Base-by-base conservation (phyloP, 129 eudicot species). In the Apium graveolens region DNA sequence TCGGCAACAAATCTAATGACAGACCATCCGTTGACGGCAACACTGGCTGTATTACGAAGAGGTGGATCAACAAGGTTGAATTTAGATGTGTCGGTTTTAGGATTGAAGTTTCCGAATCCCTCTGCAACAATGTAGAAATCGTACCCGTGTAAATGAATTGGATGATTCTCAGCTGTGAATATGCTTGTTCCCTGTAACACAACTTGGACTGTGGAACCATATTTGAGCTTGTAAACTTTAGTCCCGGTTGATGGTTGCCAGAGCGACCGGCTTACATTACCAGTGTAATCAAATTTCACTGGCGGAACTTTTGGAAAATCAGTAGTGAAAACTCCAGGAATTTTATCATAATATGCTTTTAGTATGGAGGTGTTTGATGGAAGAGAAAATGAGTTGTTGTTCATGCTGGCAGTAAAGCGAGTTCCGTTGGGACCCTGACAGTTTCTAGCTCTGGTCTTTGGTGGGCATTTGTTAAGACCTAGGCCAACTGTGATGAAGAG, bases 41-140 rank as follows among this genome's bases (percentile, higher is more conserved):
- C 75, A 81, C 93, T 88, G 14, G 85, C 97, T 1, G 97, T 96
- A 62, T 96, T 96, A 21, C 99, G 82, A 42, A 89, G 74, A 24
- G 99, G 99, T 77, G 99, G 99, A 74, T 96, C 97, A 31, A 96
- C 91, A 10, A 96, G 97, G 84, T 96, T 96, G 78, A 96, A 92
- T 65, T 96, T 96, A 10, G 92, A 77, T 55, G 95, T 75, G 53
- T 96, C 97, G 0, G 82, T 90, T 76, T 85, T 83, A 0, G 97
- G 96, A 53, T 96, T 86, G 51, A 90, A 96, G 82, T 96, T 96
- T 27, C 99, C 99, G 77, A 90, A 95, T 12, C 98, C 98, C 72
- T 86, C 91, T 26, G 97, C 99, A 69, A 96, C 31, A 45, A 92
- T 90, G 87, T 88, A 96, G 91, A 96, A 96, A 77, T 96, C 97